Base-by-base conservation (phyloP, 1,139 yeast species). In the Dujonia santamariae region DNA sequence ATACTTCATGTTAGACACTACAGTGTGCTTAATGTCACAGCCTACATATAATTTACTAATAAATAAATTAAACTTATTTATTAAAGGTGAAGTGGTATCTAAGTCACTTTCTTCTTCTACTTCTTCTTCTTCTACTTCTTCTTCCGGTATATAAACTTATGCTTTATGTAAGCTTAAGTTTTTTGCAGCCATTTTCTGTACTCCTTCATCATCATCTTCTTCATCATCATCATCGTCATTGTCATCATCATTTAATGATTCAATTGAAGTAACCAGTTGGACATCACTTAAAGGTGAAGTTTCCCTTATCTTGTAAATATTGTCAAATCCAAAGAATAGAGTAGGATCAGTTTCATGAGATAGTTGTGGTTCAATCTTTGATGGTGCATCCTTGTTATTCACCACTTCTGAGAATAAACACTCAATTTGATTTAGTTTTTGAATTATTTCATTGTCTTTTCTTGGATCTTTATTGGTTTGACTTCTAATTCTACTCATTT, bases 401-500 rank as follows among this genome's bases (percentile, higher is more conserved):
- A 30, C 22, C 17, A 28, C 28, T 18, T 34, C 31, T 14, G 31
- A 30, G 17, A 39, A 30, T 23, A 39, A 24, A 3, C 5, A 16
- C 23, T 39, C 42, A 5, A 39, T 26, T 18, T 35, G 34, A 28
- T 17, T 28, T 7, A 39, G 19, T 19, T 32, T 37, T 14, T 23
- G 29, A 15, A 39, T 30, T 9, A 39, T 37, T 15, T 30, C 34
- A 11, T 30, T 26, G 16, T 35, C 37, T 9, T 38, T 28, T 4
- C 31, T n/a, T 21, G 19, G 7, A 11, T 19, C 31, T 19, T 20
- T 30, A 14, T 30, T 8, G 5, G 33, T 24, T 7, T 28, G 27
- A 18, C 22, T 22, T 16, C 23, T 21, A 6, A 20, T 5, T 16
- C 28, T 8, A 11, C 19, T 30, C 35, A 43, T 21, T 15, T 30